phyloP scores from a whole-genome alignment of 2,329 filamentous ascomycete genomes.

The Sporothrix brasiliensis region DNA sequence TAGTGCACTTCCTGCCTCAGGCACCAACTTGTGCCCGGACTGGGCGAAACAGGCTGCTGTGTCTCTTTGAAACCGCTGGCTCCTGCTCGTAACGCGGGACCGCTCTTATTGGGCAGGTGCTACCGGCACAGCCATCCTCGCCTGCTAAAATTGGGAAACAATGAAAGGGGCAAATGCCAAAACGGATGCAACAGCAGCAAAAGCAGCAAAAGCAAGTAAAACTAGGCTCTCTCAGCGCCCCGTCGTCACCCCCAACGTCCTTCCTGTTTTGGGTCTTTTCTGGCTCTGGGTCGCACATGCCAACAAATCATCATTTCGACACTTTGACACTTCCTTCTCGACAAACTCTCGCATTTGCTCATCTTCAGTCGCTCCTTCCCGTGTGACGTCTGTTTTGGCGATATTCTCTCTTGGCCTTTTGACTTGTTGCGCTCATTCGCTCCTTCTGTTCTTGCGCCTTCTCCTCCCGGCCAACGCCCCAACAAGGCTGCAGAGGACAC shows the following conservation, averaged over 20 bases:
- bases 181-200: not conserved
- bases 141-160: constrained; percentile 16
- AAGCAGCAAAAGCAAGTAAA: not conserved
- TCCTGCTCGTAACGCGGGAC: constrained; percentile 31
- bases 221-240: not conserved
- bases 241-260: not conserved
- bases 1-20: not conserved
- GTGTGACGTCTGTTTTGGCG: too few species aligned
- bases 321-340: not conserved
- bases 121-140: not conserved
- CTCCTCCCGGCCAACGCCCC: not conserved
- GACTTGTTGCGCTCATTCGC: not conserved
- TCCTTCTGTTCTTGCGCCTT: not conserved
- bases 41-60: not conserved
- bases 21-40: not conserved
- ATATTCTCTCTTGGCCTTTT: too few species aligned
- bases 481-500: constrained; percentile 22
- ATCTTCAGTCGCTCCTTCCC: not conserved
- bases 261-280: too few species aligned
- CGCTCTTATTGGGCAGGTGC: constrained; percentile 25
- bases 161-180: constrained; percentile 26
- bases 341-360: not conserved
- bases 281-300: constrained; percentile 19
- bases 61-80: not conserved
- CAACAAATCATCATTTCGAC: constrained; percentile 9